phyloP scores from a whole-genome alignment of 306 rosid genomes.

The Pyrus pyrifolia region DNA sequence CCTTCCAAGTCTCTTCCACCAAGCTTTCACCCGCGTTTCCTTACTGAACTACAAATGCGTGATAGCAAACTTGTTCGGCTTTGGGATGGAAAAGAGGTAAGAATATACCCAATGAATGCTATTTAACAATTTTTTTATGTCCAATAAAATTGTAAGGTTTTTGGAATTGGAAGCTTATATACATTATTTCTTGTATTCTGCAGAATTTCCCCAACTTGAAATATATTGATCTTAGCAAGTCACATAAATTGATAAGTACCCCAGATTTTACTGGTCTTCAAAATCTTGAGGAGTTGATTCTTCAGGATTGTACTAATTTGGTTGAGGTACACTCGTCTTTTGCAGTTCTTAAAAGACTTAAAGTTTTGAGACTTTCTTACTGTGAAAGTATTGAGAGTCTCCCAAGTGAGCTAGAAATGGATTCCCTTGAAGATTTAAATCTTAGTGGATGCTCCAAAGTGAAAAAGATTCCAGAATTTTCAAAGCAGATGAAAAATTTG shows the following conservation, averaged over 20 bases:
- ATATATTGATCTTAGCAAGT: not conserved
- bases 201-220: too few species aligned
- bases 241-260: not conserved
- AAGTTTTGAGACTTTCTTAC: not conserved
- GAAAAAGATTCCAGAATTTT: constrained; percentile 9
- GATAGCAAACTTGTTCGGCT: too few species aligned
- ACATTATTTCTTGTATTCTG: too few species aligned
- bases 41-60: too few species aligned
- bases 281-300: not conserved
- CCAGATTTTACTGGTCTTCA: constrained; percentile 4
- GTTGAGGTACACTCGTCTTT: constrained; percentile 11
- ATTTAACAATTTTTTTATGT: too few species aligned
- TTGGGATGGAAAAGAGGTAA: too few species aligned
- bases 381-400: constrained; percentile 6
- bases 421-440: not conserved
- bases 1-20: too few species aligned
- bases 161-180: too few species aligned
- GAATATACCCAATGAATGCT: too few species aligned
- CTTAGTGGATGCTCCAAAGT: not conserved
- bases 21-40: too few species aligned
- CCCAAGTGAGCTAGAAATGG: not conserved
- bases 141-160: too few species aligned
- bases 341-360: not conserved
- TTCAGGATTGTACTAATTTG: not conserved
- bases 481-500: not conserved